A percentile compares a stretch with the other conserved stretches of the same genome.
phyloP scores from a whole-genome alignment of 306 rosid genomes.

The Styphnolobium japonicum region DNA sequence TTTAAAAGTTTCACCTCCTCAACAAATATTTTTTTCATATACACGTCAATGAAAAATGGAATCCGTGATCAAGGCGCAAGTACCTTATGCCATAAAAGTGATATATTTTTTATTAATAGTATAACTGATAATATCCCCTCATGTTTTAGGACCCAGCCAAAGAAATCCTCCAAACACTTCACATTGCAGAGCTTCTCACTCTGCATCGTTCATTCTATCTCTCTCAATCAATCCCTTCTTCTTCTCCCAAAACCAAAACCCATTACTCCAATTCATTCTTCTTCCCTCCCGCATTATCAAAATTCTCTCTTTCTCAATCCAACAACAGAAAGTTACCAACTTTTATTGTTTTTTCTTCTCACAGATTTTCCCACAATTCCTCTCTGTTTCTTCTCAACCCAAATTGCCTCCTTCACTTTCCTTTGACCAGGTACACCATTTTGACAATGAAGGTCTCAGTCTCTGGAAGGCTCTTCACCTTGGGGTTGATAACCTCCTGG shows the following conservation, averaged over 20 bases:
- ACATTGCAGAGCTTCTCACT: slow-evolving; percentile 37
- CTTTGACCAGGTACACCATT: no score
- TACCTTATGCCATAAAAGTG: no score
- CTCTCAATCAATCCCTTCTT: slow-evolving; percentile 15
- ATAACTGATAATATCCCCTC: slow-evolving; percentile 15
- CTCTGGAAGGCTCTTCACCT: slow-evolving; percentile 30
- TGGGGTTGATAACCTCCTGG: slow-evolving; percentile 32
- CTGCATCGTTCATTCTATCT: slow-evolving; percentile 37
- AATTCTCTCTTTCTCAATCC: slow-evolving; percentile 6
- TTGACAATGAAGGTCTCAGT: slow-evolving; percentile 35
- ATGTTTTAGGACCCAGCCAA: neutral
- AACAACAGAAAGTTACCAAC: neutral
- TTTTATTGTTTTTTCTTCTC: neutral
- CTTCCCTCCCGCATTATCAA: slow-evolving; percentile 11
- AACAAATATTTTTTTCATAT: no score
- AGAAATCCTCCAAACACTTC: neutral
- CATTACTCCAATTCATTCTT: neutral
- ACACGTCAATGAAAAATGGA: no score
- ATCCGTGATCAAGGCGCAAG: no score
- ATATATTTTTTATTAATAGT: slow-evolving; percentile 31
- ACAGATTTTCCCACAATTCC: neutral
- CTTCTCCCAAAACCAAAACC: slow-evolving; percentile 23
- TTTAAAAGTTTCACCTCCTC: no score
- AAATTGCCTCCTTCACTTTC: neutral
- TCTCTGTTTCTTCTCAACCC: neutral